Base-by-base conservation (phyloP, 108 stramenopile genomes). In the Cylindrotheca fusiformis region DNA sequence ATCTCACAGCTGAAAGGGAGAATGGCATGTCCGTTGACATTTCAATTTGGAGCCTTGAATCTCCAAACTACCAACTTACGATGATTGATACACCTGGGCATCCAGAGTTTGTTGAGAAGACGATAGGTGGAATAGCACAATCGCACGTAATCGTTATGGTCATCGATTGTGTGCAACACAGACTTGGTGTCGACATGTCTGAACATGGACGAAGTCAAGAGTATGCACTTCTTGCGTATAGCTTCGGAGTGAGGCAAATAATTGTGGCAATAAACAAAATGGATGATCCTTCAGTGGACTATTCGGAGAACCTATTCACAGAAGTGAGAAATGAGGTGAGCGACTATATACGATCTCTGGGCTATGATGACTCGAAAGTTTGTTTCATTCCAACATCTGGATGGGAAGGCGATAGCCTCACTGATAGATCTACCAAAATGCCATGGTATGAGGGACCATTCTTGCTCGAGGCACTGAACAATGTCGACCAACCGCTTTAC, bases 261-360 rank as follows among this genome's bases (percentile, higher is more conserved):
- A 96, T 98, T 80, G 95, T 97, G 21, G 88, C 82, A 59, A 55
- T 90, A 27, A 98, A 96, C 85, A 97, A 98, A 74, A 97, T 98
- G 95, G 97, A 98, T 75, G 90, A 93, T 67, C 75, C 71, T 18
- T 77, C 91, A 4, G 91, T 90, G 70, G 75, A 91, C 46, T 97
- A 90, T 78, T 74, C 81, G 49, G 84, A 98, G 75, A 60, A 56
- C 17, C 95, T 95, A 50, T 98, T 78, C 78, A 81, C 90, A 18
- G 91, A 93, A 75, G 92, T 98, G 71, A 94, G 86, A 73, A 69
- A 44, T 27, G 94, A 96, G 79, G 67, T 84, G 44, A 50, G 58
- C 4, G 32, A 63, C 24, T 84, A 78, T 62, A 60, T 88, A 47
- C 83, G 82, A 60, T 77, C 80, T 54, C 60, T 89, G 48, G 91